Evolutionary conservation across 371 early-diverging fungal genomes (phyloP).

Genomic region (Smittium culicis): DNA sequence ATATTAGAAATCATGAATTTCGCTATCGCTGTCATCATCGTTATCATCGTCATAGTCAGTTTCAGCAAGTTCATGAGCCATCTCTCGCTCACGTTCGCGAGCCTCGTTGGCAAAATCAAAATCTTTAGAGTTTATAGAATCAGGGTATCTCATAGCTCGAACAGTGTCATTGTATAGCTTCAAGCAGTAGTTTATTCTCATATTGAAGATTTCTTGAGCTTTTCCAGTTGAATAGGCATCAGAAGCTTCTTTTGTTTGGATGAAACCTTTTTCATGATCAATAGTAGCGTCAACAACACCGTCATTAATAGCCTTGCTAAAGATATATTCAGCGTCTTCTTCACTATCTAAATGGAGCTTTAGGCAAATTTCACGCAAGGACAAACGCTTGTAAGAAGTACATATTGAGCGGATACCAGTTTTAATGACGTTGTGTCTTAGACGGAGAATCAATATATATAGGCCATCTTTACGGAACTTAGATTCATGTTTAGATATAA

Average conservation of each 20-base stretch:
- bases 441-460: constrained; percentile 73
- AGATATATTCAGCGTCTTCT: constrained; percentile 96
- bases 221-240: constrained; percentile 93
- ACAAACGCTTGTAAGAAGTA: constrained; percentile 85
- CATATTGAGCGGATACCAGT: constrained; percentile 93
- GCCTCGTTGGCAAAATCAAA: constrained; percentile 72
- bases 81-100: constrained; percentile 76
- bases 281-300: constrained; percentile 93
- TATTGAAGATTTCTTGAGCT: constrained; percentile 87
- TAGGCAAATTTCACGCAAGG: constrained; percentile 88
- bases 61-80: constrained; percentile 81
- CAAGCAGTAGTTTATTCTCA: constrained; percentile 87
- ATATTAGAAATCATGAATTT: not conserved
- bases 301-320: constrained; percentile 95
- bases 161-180: constrained; percentile 91
- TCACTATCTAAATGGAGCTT: constrained; percentile 92
- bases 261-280: constrained; percentile 83
- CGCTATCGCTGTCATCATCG: constrained; percentile 22
- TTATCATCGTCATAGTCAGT: constrained; percentile 71
- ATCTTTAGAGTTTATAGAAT: constrained; percentile 60
- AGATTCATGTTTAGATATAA: constrained; percentile 52
- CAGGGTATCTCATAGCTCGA: constrained; percentile 92
- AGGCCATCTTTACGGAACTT: constrained; percentile 78
- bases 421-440: constrained; percentile 97
- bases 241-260: constrained; percentile 80